Evolutionary conservation across 306 rosid genomes (phyloP), one percentile per base, ranked within the genome.

Genomic region (Sicyos edulis): DNA sequence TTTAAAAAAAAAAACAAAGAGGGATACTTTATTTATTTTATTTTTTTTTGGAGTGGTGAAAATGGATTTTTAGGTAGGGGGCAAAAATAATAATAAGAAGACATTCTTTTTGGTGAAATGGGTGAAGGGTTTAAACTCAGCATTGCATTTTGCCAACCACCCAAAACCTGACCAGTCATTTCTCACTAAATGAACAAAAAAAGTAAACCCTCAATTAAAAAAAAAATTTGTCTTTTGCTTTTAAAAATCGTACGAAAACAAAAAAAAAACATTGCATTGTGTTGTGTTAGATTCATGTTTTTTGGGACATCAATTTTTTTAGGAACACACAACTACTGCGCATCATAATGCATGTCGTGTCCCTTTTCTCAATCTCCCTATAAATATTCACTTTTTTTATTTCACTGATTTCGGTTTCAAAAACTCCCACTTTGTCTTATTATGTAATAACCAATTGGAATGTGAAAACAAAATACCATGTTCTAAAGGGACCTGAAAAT

Each of bases 161-260:
- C 75, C 17, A 11, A n/a, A 57, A 73, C 66, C 54, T 75, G 79
- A 80, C 50, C 32, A 68, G 83, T 83, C 85, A 26, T 73, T 70
- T 59, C 72, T 76, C 81, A 69, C 10, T 45, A 45, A 74, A 58
- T 58, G 70, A 74, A 74, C 75, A 80, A 66, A 83, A 66, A 83
- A 26, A 26, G 52, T 44, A 66, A 66, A 45, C 10, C 70, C 34
- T 61, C 7, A 32, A 47, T 67, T 67, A 26, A 26, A 26, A 40
- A 66, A 21, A 1, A 0, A 37, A 4, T 1, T 37, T 37, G 72
- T 67, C 72, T 67, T 67, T 22, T 67, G 24, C 72, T 21, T 61
- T 13, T 7, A 17, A 14, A 21, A 47, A 44, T 67, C 11, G 72
- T 67, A 67, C 72, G 22, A 34, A 32, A 15, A 63, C 16, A 3